A percentile compares a stretch with the other conserved stretches of the same genome.
Evolutionary conservation across 192 early-diverging fungal species (phyloP).

Genomic region (Podochytrium sp.): DNA sequence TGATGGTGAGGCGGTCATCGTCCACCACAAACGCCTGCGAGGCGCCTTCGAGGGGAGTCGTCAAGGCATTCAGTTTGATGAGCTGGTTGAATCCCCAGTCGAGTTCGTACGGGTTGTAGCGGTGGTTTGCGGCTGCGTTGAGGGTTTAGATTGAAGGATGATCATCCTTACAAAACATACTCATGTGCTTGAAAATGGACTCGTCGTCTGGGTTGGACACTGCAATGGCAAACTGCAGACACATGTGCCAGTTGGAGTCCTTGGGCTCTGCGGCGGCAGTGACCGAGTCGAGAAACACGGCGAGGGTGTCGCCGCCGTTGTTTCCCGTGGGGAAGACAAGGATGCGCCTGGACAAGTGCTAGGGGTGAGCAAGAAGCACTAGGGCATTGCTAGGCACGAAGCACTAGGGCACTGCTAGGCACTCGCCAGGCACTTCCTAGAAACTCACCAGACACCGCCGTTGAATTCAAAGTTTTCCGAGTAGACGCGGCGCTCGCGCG

Average conservation of each 20-base stretch:
- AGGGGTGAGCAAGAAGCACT: background rate
- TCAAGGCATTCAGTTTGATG: slow-evolving; percentile 57
- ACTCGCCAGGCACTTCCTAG: background rate
- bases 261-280: slow-evolving; percentile 58
- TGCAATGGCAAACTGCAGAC: slow-evolving; percentile 79
- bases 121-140: slow-evolving; percentile 71
- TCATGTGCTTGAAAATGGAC: slow-evolving; percentile 60
- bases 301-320: slow-evolving; percentile 67
- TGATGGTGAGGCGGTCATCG: slow-evolving; percentile 61
- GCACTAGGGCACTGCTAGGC: background rate
- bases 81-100: slow-evolving; percentile 97
- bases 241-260: slow-evolving; percentile 75
- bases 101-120: slow-evolving; percentile 77
- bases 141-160: background rate
- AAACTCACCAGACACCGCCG: slow-evolving; percentile 44
- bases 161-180: slow-evolving; percentile 12
- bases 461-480: slow-evolving; percentile 44
- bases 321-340: slow-evolving; percentile 92
- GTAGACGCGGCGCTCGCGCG: background rate
- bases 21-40: slow-evolving; percentile 68
- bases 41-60: slow-evolving; percentile 37
- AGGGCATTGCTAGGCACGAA: too few relatives aligned
- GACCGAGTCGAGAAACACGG: slow-evolving; percentile 86
- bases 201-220: slow-evolving; percentile 77
- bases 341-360: slow-evolving; percentile 67